These are phyloP conservation scores for Rhizopus sp. DNA, from an alignment of 371 early-diverging fungal species.

Conservation along the genomic window DNA sequence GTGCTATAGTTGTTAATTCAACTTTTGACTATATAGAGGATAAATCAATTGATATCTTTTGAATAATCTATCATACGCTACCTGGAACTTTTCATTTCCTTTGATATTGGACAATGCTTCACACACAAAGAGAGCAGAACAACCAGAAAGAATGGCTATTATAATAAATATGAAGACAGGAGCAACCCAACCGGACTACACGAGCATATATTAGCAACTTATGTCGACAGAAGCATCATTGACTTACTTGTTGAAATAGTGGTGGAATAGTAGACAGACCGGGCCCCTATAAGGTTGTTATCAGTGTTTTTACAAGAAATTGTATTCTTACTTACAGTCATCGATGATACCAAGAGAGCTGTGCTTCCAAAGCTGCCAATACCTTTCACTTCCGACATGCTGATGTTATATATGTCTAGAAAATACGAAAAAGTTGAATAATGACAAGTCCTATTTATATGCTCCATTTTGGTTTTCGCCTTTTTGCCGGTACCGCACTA, in stretches of 20 bases:
- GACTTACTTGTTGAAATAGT: slow-evolving; percentile 42
- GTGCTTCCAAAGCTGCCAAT: slow-evolving; percentile 43
- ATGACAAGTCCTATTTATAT: slow-evolving; percentile 4
- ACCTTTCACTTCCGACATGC: slow-evolving; percentile 26
- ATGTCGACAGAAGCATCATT: not conserved
- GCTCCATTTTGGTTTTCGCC: slow-evolving; percentile 4
- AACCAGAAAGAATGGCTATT: slow-evolving; percentile 49
- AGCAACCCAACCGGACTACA: slow-evolving; percentile 44
- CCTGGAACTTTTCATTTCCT: slow-evolving; percentile 74
- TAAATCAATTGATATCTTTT: slow-evolving; percentile 4
- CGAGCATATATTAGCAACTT: not conserved
- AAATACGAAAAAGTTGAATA: not conserved
- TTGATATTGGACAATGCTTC: slow-evolving; percentile 79
- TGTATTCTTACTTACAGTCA: slow-evolving; percentile 33
- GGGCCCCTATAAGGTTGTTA: slow-evolving; percentile 30
- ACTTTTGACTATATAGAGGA: slow-evolving; percentile 38
- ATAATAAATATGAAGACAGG: slow-evolving; percentile 50
- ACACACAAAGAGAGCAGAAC: slow-evolving; percentile 69
- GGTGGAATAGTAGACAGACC: slow-evolving; percentile 48
- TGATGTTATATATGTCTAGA: not conserved
- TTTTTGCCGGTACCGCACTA: slow-evolving; percentile 10
- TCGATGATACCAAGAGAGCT: slow-evolving; percentile 43
- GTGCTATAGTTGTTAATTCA: slow-evolving; percentile 60
- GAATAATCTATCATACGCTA: slow-evolving; percentile 7
- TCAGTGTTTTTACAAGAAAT: not conserved